Conservation (phyloP, 2,329 filamentous ascomycete genomes). For the Penicillium olsonii region DNA sequence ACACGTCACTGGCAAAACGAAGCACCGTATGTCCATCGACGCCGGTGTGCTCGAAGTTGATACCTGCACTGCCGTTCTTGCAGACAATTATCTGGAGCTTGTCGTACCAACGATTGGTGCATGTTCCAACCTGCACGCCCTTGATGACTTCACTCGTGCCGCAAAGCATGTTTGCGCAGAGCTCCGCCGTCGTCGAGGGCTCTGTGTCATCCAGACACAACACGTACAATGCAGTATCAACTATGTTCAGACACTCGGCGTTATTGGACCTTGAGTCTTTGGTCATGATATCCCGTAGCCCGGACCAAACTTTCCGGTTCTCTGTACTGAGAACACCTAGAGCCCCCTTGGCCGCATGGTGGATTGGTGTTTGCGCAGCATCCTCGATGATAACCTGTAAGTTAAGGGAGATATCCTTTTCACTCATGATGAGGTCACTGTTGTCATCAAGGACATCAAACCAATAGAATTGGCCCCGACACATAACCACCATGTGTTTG, state of each 20-base stretch:
- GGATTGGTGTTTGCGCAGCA: slow-evolving; percentile 82
- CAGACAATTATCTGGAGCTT: slow-evolving; percentile 99
- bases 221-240: slow-evolving; percentile 90
- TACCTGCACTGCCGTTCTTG: slow-evolving; percentile 96
- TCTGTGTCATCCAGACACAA: slow-evolving; percentile 92
- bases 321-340: slow-evolving; percentile 93
- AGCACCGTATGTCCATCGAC: slow-evolving; percentile 97
- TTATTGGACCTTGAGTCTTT: slow-evolving; percentile 89
- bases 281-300: slow-evolving; percentile 82
- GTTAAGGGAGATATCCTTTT: slow-evolving; percentile 89
- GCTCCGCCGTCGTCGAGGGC: slow-evolving; percentile 72
- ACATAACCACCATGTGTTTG: slow-evolving; percentile 90
- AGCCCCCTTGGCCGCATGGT: slow-evolving; percentile 92
- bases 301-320: slow-evolving; percentile 94
- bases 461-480: slow-evolving; percentile 97
- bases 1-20: slow-evolving; percentile 92
- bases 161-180: slow-evolving; percentile 99
- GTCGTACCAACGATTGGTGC: slow-evolving; percentile 98
- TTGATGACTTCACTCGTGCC: slow-evolving; percentile 88
- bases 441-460: slow-evolving; percentile 96
- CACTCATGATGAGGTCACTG: slow-evolving; percentile 93
- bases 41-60: slow-evolving; percentile 99
- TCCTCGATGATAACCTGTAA: slow-evolving; percentile 90
- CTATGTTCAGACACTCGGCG: slow-evolving; percentile 90
- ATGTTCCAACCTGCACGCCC: slow-evolving; percentile 94